Base-by-base conservation (phyloP, 2,329 filamentous ascomycete genomes). In the Colletotrichum australisinense region DNA sequence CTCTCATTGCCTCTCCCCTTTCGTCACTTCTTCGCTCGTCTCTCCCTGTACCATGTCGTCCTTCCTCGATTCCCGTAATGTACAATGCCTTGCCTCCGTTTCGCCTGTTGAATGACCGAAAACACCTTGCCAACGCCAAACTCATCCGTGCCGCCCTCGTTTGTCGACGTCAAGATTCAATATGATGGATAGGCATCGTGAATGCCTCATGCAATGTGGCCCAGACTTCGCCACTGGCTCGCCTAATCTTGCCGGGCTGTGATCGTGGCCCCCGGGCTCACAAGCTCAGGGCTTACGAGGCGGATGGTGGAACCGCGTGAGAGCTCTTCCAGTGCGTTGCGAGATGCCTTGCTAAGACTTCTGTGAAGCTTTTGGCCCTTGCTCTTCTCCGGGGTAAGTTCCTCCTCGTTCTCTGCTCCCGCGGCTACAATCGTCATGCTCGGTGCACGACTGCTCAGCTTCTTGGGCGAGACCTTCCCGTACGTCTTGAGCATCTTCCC, bases 401-500 rank as follows among this genome's bases (percentile, higher is more conserved):
- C 60, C 5, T 73, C 66, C 19, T 64, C 28, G 9, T 60, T 63
- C 8, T 35, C 59, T n/a, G 57, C 42, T 14, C 57, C 63, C 8
- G 74, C 74, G 16, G 74, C 73, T 14, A 75, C 66, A 28, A 75
- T 75, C 5, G 73, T 75, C 69, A 73, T 67, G 69, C 69, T 75
- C 12, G 74, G 64, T 6, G 63, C 64, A 32, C 72, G 71, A 30
- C 66, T 69, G 14, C 69, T 65, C 9, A 71, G 46, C 26, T 62
- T 74, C 32, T 75, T 74, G 14, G 72, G 72, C 35, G 72, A 74
- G 2, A 46, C 49, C 57, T 74, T 74, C 5, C 72, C 72, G 63
- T 74, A 74, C 35, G 74, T 74, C 69, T 75, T 75, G 46, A 75
- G 67, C 62, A 73, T 66, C 46, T 74, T 72, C 8, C 74, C 74